Base-by-base conservation (phyloP, 2,329 filamentous ascomycete species). In the Aspergillus ibericus region DNA sequence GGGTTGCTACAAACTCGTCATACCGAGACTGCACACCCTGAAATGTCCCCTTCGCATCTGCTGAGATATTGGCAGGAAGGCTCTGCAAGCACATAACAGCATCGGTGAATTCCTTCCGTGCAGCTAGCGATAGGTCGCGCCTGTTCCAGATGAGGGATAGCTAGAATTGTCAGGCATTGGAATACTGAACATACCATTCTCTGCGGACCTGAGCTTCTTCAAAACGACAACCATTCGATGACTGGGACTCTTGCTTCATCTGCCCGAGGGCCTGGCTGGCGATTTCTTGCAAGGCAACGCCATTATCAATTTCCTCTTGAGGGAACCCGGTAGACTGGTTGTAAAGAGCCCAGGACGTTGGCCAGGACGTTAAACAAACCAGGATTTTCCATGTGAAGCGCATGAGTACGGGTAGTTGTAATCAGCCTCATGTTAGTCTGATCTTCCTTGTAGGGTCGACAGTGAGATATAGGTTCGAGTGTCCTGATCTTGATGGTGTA, bases 1-100 rank as follows among this genome's bases (percentile, higher is more conserved):
- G 48, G 8, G 48, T 51, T n/a, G 48, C 48, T 20, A 51, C 34
- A 18, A 51, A 51, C 16, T 51, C 48, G 22, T 35, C 48, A n/a
- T 51, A 51, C 16, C 48, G 48, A 25, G 29, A 36, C 6, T 51
- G 5, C 8, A 36, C 48, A 8, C 48, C 48, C 29, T 20, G 48
- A 4, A 20, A 51, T 5, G 29, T 36, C 29, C 22, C 18, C 29
- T 36, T 35, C 4, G 5, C 29, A 2, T 35, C 29, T 36, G 29
- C 34, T 0, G 48, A 51, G n/a, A 48, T 48, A 29, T 48, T 48
- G 4, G 44, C 10, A 10, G 48, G 48, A 9, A 13, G 48, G 15
- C 20, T 51, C 32, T 51, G 48, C 32, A 51, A n/a, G 32, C 48
- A 51, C 12, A 8, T 12, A 13, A 51, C 18, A 4, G 48, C 48